These are phyloP conservation scores for Aureobasidium sp. DNA, from an alignment of 2,329 filamentous ascomycete genomes.

Conservation along the genomic window DNA sequence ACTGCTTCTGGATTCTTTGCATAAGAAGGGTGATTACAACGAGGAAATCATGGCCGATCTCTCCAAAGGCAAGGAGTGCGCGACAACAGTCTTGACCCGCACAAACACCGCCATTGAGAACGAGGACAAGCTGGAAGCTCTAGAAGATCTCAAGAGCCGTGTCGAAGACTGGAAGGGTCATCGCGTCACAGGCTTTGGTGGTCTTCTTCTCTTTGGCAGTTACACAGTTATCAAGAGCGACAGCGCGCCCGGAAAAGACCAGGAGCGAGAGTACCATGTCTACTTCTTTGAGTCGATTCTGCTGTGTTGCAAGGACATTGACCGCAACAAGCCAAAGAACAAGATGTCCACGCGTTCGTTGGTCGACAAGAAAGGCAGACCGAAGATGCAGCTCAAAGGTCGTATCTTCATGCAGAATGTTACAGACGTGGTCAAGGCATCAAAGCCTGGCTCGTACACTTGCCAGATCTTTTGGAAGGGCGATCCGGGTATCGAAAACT, in stretches of 20 bases:
- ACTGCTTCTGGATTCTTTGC: slow-evolving; percentile 76
- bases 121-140: slow-evolving; percentile 74
- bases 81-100: slow-evolving; percentile 71
- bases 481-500: slow-evolving; percentile 90
- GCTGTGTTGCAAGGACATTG: slow-evolving; percentile 92
- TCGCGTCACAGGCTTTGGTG: slow-evolving; percentile 82
- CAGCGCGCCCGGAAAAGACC: slow-evolving; percentile 63
- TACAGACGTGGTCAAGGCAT: slow-evolving; percentile 81
- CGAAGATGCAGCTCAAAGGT: slow-evolving; percentile 80
- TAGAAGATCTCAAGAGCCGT: slow-evolving; percentile 70
- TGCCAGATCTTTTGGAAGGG: slow-evolving; percentile 99
- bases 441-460: slow-evolving; percentile 84
- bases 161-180: slow-evolving; percentile 98
- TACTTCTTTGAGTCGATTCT: slow-evolving; percentile 95
- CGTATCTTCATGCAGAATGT: slow-evolving; percentile 99
- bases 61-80: slow-evolving; percentile 67
- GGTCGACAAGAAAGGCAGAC: slow-evolving; percentile 67
- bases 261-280: slow-evolving; percentile 96
- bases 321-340: slow-evolving; percentile 71
- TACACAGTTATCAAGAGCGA: slow-evolving; percentile 76
- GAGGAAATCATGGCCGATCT: slow-evolving; percentile 66
- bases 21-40: slow-evolving; percentile 73
- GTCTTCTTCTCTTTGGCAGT: slow-evolving; percentile 77
- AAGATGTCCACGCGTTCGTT: slow-evolving; percentile 65
- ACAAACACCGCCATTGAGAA: slow-evolving; percentile 89